phyloP scores from a whole-genome alignment of 2,329 filamentous ascomycete species.

The Arthrobotrys iridis region DNA sequence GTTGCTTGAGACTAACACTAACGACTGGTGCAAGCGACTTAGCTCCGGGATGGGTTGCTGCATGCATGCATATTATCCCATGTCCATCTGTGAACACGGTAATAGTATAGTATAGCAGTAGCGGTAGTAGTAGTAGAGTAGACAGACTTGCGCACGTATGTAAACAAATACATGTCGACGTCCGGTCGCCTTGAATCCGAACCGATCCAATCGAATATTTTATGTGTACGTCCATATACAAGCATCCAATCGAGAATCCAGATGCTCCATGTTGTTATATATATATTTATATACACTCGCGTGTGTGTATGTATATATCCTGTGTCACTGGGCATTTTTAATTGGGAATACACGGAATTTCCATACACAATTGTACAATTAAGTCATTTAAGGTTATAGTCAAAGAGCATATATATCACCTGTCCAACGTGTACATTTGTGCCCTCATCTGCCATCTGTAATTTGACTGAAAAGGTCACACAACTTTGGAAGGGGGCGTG shows the following conservation, averaged over 20 bases:
- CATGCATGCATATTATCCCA: slow-evolving; percentile 52
- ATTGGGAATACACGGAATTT: not conserved
- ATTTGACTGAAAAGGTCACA: too few relatives aligned
- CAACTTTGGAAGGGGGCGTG: not conserved
- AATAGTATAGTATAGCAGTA: not conserved
- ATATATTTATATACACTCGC: not conserved
- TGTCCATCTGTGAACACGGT: too few relatives aligned
- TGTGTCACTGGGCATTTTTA: not conserved
- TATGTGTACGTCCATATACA: too few relatives aligned
- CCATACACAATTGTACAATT: too few relatives aligned
- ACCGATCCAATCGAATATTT: too few relatives aligned
- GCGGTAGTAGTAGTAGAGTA: not conserved
- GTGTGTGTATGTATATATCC: too few relatives aligned
- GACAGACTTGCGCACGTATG: too few relatives aligned
- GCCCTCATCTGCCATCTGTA: too few relatives aligned
- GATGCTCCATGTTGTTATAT: not conserved
- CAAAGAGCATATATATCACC: not conserved
- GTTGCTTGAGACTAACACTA: not conserved
- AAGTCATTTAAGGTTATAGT: too few relatives aligned
- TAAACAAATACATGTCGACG: slow-evolving; percentile 9
- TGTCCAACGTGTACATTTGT: slow-evolving; percentile 21
- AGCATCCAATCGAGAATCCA: not conserved
- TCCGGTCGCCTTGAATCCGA: slow-evolving; percentile 24
- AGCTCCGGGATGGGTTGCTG: slow-evolving; percentile 42
- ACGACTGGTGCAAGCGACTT: not conserved